Conservation (phyloP, 371 early-diverging fungal genomes). For the Apophysomyces trapeziformis region DNA sequence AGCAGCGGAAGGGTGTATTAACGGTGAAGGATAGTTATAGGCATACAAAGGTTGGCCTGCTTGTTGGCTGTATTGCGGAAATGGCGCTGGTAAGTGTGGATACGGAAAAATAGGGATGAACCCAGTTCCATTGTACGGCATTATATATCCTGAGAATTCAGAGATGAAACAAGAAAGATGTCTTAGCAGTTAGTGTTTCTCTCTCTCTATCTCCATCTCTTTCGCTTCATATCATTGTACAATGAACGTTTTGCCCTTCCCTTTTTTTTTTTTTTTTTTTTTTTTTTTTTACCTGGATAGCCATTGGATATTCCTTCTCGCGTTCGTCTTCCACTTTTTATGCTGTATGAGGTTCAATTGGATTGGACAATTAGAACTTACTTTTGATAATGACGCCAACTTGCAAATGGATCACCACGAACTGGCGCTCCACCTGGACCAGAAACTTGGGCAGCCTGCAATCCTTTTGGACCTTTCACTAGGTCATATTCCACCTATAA, state of each 20-base stretch:
- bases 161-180: neutral
- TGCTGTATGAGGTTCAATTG: neutral
- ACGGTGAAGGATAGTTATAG: conserved; percentile 1
- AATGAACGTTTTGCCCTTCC: too few relatives aligned
- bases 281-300: neutral
- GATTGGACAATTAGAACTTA: neutral
- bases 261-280: too few relatives aligned
- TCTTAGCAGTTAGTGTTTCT: neutral
- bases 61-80: conserved; percentile 3
- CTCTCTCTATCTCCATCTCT: neutral
- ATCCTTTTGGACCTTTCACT: conserved; percentile 77
- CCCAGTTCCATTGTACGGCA: neutral
- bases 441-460: conserved; percentile 79
- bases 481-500: conserved; percentile 74
- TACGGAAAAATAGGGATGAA: neutral
- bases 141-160: neutral
- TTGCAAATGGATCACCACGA: conserved; percentile 67
- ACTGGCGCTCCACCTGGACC: conserved; percentile 75
- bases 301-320: neutral
- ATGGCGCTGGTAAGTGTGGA: neutral
- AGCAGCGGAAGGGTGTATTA: neutral
- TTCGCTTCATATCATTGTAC: neutral
- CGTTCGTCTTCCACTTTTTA: neutral
- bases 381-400: conserved; percentile 26
- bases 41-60: neutral